Conservation (phyloP, 75 land plant genomes). For the Pinus tabuliformis region DNA sequence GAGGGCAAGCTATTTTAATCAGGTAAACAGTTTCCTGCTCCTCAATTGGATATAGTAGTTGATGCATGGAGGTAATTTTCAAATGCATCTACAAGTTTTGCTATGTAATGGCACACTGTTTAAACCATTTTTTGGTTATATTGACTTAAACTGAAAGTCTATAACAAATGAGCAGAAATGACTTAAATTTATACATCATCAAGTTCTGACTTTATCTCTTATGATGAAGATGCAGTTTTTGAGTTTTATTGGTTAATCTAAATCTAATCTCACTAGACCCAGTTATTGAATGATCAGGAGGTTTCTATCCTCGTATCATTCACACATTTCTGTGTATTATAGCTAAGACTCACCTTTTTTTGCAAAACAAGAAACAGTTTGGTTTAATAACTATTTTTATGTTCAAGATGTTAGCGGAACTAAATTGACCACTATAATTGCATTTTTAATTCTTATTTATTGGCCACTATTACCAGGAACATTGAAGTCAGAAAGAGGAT, state of each 20-base stretch:
- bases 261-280: not conserved
- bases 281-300: not conserved
- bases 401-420: not conserved
- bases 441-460: not conserved
- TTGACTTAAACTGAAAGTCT: not conserved
- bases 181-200: not conserved
- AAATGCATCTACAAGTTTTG: not conserved
- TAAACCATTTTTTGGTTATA: not conserved
- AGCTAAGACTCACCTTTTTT: not conserved
- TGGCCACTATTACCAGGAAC: not conserved
- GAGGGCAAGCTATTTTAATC: not conserved
- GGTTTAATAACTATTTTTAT: not conserved
- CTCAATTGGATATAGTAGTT: not conserved
- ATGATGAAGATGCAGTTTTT: not conserved
- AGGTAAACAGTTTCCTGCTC: not conserved
- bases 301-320: not conserved
- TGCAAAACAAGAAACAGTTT: not conserved
- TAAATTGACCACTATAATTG: not conserved
- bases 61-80: slow-evolving; percentile 3
- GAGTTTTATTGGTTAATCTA: not conserved
- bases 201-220: not conserved
- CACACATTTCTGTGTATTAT: not conserved
- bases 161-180: not conserved
- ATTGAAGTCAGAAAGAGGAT: not conserved
- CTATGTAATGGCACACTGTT: not conserved